Evolutionary conservation across 805 yeast genomes (phyloP), one percentile per base, ranked within the genome.

Genomic region (Starmerella lactis-condensi): DNA sequence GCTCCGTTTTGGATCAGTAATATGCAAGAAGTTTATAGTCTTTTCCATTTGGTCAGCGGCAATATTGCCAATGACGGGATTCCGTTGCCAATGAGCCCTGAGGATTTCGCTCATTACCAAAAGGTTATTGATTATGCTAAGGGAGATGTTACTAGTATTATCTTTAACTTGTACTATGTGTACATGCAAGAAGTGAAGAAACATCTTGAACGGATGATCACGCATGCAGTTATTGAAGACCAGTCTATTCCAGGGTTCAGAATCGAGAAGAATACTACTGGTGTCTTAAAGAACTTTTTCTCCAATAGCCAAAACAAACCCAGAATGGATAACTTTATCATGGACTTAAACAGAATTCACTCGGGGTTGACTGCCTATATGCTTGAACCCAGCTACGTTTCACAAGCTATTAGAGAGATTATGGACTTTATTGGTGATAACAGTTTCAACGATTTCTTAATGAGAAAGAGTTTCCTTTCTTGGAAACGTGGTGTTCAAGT

Each of bases 401-500:
- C 74, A 44, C 83, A 75, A 46, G 92, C 82, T 6, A 68, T 89
- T 19, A 63, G 72, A 38, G 94, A 83, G 48, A 60, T 89, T 46
- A 61, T 89, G 46, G 70, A 75, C 48, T 75, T 75, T 53, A 81
- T 91, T 35, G 93, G 89, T 54, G 89, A 93, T 12, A 69, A 72
- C 41, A 81, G 96, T 58, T 89, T 89, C 65, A 89, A 89, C 52
- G 96, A 89, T 52, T 62, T 89, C 57, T 71, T 91, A 30, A 77
- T 83, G 92, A 73, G 94, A 60, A 70, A 93, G 55, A 75, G 73
- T 58, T 91, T 85, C 58, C 60, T 85, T 50, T 75, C 93, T 8
- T 89, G 98, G 98, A 89, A 85, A 60, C 75, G 98, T 51, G 96
- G 96, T 29, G 65, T 89, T 44, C 98, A 89, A 57, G 71, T 89